These are phyloP conservation scores for Torulaspora maleeae DNA, from an alignment of 805 yeast species.

Conservation along the genomic window DNA sequence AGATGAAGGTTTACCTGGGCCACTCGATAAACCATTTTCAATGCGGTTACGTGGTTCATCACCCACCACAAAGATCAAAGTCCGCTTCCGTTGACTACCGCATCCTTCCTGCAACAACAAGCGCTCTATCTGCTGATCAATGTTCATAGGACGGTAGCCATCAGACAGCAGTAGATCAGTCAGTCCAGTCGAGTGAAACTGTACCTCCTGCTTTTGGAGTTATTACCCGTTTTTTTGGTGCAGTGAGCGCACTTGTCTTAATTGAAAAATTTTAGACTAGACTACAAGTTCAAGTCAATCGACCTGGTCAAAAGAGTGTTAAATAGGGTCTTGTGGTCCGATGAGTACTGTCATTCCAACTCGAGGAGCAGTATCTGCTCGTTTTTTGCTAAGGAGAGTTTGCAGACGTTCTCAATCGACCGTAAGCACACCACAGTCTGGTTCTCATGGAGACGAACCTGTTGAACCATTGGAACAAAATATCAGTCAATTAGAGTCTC, in stretches of 20 bases:
- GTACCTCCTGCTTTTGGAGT: not conserved
- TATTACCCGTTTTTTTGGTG: slow-evolving; percentile 2
- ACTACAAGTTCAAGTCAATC: not conserved
- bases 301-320: not conserved
- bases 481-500: not conserved
- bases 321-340: not conserved
- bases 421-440: not conserved
- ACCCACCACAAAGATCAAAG: slow-evolving; percentile 29
- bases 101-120: slow-evolving; percentile 9
- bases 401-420: slow-evolving; percentile 9
- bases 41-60: slow-evolving; percentile 23
- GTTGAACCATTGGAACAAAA: not conserved
- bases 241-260: not conserved
- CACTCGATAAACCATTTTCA: slow-evolving; percentile 18
- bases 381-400: slow-evolving; percentile 2
- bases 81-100: slow-evolving; percentile 6
- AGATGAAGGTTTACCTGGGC: slow-evolving; percentile 16
- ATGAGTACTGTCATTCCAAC: slow-evolving; percentile 5
- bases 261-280: slow-evolving; percentile 4
- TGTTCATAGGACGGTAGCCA: slow-evolving; percentile 1
- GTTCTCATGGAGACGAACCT: not conserved
- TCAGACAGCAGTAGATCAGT: not conserved
- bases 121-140: slow-evolving; percentile 4
- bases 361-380: slow-evolving; percentile 1
- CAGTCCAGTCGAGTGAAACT: too few relatives aligned